A percentile compares a stretch with the other conserved stretches of the same genome.
These are phyloP conservation scores for Davidsoniella neocaledoniae DNA, from an alignment of 2,329 filamentous ascomycete genomes.

Conservation along the genomic window DNA sequence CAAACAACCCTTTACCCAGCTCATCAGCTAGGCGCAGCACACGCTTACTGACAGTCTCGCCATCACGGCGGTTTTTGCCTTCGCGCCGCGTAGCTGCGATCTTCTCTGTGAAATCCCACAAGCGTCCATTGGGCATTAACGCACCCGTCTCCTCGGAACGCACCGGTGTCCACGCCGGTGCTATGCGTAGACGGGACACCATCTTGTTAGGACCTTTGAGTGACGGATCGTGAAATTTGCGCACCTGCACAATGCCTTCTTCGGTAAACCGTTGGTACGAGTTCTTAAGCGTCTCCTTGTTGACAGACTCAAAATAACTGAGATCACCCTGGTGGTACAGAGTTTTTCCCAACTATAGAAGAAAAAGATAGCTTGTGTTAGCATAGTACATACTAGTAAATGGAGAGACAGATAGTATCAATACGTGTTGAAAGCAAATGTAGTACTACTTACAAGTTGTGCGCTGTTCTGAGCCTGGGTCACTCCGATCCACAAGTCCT, in stretches of 20 bases:
- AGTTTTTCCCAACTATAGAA: conserved; percentile 66
- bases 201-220: conserved; percentile 26
- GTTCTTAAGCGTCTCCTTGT: conserved; percentile 94
- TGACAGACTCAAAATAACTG: conserved; percentile 94
- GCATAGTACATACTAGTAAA: conserved; percentile 2
- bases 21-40: conserved; percentile 63
- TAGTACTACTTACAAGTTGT: conserved; percentile 45
- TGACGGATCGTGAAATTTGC: conserved; percentile 44
- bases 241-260: conserved; percentile 68
- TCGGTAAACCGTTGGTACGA: conserved; percentile 77
- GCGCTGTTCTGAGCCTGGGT: conserved; percentile 66
- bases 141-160: conserved; percentile 44
- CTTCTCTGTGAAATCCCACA: conserved; percentile 86
- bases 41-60: conserved; percentile 67
- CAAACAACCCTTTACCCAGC: conserved; percentile 55
- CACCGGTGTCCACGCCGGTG: conserved; percentile 56
- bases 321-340: conserved; percentile 95
- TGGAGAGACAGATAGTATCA: background rate
- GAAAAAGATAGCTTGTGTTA: conserved; percentile 13
- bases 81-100: conserved; percentile 72
- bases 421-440: background rate
- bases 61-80: conserved; percentile 92
- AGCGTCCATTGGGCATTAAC: conserved; percentile 51
- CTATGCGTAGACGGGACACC: conserved; percentile 47
- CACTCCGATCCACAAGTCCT: conserved; percentile 58